Evolutionary conservation across 148 eudicot species (phyloP).

Genomic region (Rhododendron mucronatum): DNA sequence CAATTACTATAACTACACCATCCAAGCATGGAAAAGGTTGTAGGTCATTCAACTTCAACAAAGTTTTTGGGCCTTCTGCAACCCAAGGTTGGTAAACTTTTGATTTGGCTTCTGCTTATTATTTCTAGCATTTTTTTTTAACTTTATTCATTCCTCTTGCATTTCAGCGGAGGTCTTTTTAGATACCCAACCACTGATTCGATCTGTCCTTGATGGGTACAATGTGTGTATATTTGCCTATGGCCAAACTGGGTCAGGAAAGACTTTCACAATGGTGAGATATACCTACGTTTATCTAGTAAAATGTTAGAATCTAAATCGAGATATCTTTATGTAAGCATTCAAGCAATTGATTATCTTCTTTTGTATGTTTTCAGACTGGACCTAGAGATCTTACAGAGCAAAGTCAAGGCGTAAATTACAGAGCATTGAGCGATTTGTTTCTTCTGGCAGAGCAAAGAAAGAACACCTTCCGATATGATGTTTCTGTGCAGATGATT

Average conservation of each 20-base stretch:
- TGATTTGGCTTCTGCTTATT: neutral
- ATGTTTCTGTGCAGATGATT: conserved; percentile 96
- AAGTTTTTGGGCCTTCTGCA: conserved; percentile 86
- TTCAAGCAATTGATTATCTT: conserved; percentile 6
- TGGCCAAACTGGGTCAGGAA: conserved; percentile 98
- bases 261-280: conserved; percentile 87
- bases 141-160: conserved; percentile 15
- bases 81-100: conserved; percentile 64
- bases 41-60: conserved; percentile 80
- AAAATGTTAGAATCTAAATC: neutral
- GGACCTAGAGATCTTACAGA: conserved; percentile 91
- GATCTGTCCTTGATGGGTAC: conserved; percentile 97
- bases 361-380: conserved; percentile 35
- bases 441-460: conserved; percentile 81
- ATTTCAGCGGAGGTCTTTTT: conserved; percentile 77
- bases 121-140: conserved; percentile 10
- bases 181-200: conserved; percentile 80
- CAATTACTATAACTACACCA: conserved; percentile 58
- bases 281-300: neutral
- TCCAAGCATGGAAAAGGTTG: conserved; percentile 78
- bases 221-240: conserved; percentile 96
- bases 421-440: conserved; percentile 82
- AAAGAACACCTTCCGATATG: conserved; percentile 56
- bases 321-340: neutral
- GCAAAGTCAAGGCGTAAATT: conserved; percentile 84